Evolutionary conservation across 1,139 yeast species (phyloP).

Genomic region (Pichia sp.): DNA sequence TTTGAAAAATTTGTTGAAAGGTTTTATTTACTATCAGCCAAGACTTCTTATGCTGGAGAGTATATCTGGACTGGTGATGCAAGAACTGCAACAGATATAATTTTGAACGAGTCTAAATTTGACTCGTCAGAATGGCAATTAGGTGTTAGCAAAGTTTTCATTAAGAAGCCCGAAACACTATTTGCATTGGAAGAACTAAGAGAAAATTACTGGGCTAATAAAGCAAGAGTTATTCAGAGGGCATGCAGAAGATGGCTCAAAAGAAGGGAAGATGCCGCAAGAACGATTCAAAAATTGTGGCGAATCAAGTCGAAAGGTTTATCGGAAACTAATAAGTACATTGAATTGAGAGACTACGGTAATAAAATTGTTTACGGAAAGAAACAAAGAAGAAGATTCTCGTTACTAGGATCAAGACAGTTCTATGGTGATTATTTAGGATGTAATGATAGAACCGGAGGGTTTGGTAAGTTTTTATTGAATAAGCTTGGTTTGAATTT

Average conservation of each 20-base stretch:
- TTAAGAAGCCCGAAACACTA: conserved; percentile 93
- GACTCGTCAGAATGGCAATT: conserved; percentile 80
- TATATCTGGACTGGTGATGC: conserved; percentile 92
- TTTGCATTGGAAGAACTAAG: conserved; percentile 95
- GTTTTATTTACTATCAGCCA: conserved; percentile 78
- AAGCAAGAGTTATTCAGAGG: conserved; percentile 96
- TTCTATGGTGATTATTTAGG: conserved; percentile 90
- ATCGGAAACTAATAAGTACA: conserved; percentile 45
- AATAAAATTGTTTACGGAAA: conserved; percentile 58
- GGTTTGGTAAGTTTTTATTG: conserved; percentile 44
- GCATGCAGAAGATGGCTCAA: conserved; percentile 88
- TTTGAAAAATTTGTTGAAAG: conserved; percentile 97
- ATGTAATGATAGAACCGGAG: conserved; percentile 68
- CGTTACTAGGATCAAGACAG: conserved; percentile 84
- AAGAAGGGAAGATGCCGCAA: conserved; percentile 83
- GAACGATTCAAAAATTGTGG: conserved; percentile 77
- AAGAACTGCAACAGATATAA: conserved; percentile 69
- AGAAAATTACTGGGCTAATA: conserved; percentile 95
- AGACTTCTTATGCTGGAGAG: conserved; percentile 97
- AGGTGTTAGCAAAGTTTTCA: conserved; percentile 92
- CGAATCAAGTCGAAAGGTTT: conserved; percentile 66
- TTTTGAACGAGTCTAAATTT: conserved; percentile 71
- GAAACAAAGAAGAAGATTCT: conserved; percentile 86
- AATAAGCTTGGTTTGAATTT: conserved; percentile 66
- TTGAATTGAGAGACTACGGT: conserved; percentile 80